Evolutionary conservation across 129 eudicot genomes (phyloP).

Genomic region (Arctium lappa): DNA sequence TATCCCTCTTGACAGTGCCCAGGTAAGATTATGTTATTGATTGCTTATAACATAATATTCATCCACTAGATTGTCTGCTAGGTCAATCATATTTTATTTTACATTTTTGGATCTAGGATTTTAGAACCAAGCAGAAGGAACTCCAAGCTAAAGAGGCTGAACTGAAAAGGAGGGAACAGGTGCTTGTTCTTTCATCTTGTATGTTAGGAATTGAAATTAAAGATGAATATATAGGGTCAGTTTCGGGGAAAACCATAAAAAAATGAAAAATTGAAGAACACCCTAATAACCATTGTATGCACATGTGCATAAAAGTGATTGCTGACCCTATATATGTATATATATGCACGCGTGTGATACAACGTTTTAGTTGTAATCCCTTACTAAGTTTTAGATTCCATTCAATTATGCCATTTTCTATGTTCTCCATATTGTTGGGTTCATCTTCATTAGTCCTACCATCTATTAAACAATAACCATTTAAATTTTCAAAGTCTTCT

Average conservation of each 20-base stretch:
- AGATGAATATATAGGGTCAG: background rate
- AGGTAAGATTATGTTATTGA: constrained; percentile 26
- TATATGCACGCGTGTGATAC: background rate
- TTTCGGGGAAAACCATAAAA: no score
- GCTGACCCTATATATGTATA: background rate
- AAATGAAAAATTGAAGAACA: no score
- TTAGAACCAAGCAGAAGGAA: constrained; percentile 69
- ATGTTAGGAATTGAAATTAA: background rate
- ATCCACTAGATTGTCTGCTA: background rate
- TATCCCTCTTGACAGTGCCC: constrained; percentile 78
- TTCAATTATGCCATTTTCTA: background rate
- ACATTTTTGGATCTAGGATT: constrained; percentile 45
- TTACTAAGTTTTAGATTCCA: background rate
- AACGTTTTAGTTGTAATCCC: background rate
- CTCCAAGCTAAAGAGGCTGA: constrained; percentile 92
- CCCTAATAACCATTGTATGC: no score
- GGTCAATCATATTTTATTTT: background rate
- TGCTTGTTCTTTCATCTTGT: background rate
- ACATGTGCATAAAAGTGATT: no score
- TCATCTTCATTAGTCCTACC: background rate
- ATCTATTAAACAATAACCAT: background rate
- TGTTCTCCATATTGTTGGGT: background rate
- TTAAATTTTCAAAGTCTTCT: background rate
- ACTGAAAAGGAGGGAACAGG: constrained; percentile 84
- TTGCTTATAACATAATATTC: background rate